Base-by-base conservation (phyloP, 768 basidiomycete genomes). In the Suillus lakei region DNA sequence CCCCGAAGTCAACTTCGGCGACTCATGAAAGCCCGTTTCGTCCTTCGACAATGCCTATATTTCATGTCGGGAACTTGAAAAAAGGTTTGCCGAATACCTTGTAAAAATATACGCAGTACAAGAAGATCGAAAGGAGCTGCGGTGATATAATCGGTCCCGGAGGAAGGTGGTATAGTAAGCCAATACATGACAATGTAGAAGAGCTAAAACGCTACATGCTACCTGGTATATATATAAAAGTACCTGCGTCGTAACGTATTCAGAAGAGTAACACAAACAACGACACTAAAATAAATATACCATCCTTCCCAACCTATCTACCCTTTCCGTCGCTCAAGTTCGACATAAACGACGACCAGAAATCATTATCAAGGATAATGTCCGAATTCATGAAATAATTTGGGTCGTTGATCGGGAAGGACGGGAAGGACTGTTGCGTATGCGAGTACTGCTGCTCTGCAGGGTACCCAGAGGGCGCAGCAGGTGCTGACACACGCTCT, bases 301-400 rank as follows among this genome's bases (percentile, higher is more conserved):
- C 3, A 4, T 69, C 9, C 69, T 39, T 34, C 15, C 66, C 61
- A 56, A 68, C 64, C 41, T 28, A 44, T 56, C 66, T 64, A 66
- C 66, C 63, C 55, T 48, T 64, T 15, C 64, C 74, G 51, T 75
- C 75, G 3, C 73, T 60, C 58, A 80, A 65, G 61, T 77, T 79
- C 16, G 72, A 72, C 72, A 83, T 73, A 46, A 83, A 83, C 7
- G 80, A 77, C 26, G 77, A 71, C 82, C 82, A 83, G 66, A 83
- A 83, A 10, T 78, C 76, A 32, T 77, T 73, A 64, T 83, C 82
- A 48, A 81, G 74, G 64, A 83, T 80, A 56, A 81, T 69, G 64
- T 83, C 80, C 28, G 80, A 73, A 46, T 68, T 70, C 68, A 76
- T 71, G 56, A 79, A 79, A 54, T 73, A 78, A 53, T 64, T 76